Evolutionary conservation across 768 basidiomycete species (phyloP), one percentile per base, ranked within the genome.

Genomic region (Leccinum boreale): DNA sequence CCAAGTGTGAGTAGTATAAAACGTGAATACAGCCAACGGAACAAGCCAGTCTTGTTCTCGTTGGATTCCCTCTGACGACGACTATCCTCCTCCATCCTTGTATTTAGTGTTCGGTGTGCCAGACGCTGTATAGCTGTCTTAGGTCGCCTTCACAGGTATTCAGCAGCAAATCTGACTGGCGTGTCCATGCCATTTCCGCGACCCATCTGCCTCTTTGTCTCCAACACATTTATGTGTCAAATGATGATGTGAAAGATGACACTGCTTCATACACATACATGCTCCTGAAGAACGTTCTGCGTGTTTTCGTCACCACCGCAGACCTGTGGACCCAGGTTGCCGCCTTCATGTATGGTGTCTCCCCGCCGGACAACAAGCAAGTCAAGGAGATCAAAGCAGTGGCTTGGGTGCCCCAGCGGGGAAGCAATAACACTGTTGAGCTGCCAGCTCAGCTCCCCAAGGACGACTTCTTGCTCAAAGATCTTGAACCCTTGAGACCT

Each of bases 121-220:
- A n/a, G n/a, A n/a, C n/a, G n/a, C n/a, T n/a, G n/a, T n/a, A n/a
- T n/a, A n/a, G n/a, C n/a, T n/a, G n/a, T n/a, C n/a, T n/a, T n/a
- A n/a, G n/a, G n/a, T n/a, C n/a, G n/a, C n/a, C n/a, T n/a, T n/a
- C n/a, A n/a, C 91, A 93, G 68, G 89, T 94, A n/a, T 99, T 99
- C 79, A 95, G 92, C 74, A 92, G 90, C 78, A 98, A 99, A 79
- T 98, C 97, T 4, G 97, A 99, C 73, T 99, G 97, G 97, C 93
- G 97, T 66, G 92, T 98, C 31, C 90, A 96, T 61, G 97, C 97
- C 33, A 98, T 99, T 68, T 95, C 94, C 15, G 90, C 97, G 0
- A 98, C 95, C 21, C 95, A 99, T 73, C 82, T 99, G 47, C 86
- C 96, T 4, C 86, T 99, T 59, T 93, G 97, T 68, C 80, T 98